A percentile compares a stretch with the other conserved stretches of the same genome.
phyloP scores from a whole-genome alignment of 1,139 yeast genomes.

The Saccharomycopsis hybrid region DNA sequence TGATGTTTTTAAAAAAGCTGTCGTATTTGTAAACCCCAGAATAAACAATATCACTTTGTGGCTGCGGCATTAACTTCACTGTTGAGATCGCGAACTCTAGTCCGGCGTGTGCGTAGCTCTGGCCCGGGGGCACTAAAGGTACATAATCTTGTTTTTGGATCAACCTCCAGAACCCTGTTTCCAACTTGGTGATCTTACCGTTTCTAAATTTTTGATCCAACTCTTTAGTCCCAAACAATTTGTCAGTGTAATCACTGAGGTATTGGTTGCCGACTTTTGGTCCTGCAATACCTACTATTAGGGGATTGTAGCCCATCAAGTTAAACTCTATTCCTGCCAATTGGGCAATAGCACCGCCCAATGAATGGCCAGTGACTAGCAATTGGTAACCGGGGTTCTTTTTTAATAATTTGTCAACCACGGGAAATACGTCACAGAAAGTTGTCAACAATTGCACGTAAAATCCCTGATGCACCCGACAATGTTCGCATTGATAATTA shows the following conservation, averaged over 20 bases:
- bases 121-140: constrained; percentile 50
- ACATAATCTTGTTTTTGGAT: constrained; percentile 51
- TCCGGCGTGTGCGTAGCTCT: constrained; percentile 41
- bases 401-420: background rate
- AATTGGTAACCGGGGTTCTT: constrained; percentile 35
- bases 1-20: constrained; percentile 2
- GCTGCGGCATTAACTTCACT: constrained; percentile 23
- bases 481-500: constrained; percentile 30
- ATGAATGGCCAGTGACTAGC: constrained; percentile 47
- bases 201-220: constrained; percentile 25
- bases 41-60: background rate
- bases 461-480: constrained; percentile 46
- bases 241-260: constrained; percentile 38
- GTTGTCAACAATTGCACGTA: constrained; percentile 19
- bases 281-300: constrained; percentile 41
- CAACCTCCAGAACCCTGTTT: constrained; percentile 40
- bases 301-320: constrained; percentile 36
- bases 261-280: constrained; percentile 45
- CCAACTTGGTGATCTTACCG: constrained; percentile 27
- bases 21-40: constrained; percentile 7
- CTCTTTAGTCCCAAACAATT: constrained; percentile 26
- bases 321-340: constrained; percentile 45
- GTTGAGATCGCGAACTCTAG: constrained; percentile 43
- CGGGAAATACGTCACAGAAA: background rate
- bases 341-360: constrained; percentile 50